A percentile compares a stretch with the other conserved stretches of the same genome.
Evolutionary conservation across 495 filamentous ascomycete species (phyloP).

Genomic region (Hyaloscypha bicolor): DNA sequence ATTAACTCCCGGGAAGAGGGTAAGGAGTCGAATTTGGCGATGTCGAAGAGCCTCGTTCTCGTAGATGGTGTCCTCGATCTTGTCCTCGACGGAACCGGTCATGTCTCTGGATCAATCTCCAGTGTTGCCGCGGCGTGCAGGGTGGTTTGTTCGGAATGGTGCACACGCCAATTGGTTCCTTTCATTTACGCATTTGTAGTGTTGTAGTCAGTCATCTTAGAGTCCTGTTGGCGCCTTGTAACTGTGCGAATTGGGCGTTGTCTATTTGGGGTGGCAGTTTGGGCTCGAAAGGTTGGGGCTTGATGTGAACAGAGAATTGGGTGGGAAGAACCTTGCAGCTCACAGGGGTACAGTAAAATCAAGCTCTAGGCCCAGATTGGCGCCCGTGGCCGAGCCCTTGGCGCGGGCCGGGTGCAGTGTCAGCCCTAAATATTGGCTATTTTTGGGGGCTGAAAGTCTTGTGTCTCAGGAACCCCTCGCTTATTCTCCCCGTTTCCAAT

Average conservation of each 20-base stretch:
- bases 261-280: neutral
- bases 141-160: neutral
- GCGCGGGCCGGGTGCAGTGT: neutral
- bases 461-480: neutral
- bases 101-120: neutral
- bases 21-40: constrained; percentile 7
- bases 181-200: neutral
- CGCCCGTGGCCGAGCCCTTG: neutral
- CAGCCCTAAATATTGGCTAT: neutral
- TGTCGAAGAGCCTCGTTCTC: neutral
- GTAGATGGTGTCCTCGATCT: neutral
- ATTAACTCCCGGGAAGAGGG: neutral
- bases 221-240: too few relatives aligned
- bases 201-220: neutral
- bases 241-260: neutral
- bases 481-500: neutral
- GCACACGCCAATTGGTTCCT: neutral
- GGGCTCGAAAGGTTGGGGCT: neutral
- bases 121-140: neutral
- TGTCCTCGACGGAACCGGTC: neutral
- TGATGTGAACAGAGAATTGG: neutral
- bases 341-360: neutral
- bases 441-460: neutral
- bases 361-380: neutral
- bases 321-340: too few relatives aligned